Conservation (phyloP, 768 basidiomycete species). For the Podaxis rugospora region DNA sequence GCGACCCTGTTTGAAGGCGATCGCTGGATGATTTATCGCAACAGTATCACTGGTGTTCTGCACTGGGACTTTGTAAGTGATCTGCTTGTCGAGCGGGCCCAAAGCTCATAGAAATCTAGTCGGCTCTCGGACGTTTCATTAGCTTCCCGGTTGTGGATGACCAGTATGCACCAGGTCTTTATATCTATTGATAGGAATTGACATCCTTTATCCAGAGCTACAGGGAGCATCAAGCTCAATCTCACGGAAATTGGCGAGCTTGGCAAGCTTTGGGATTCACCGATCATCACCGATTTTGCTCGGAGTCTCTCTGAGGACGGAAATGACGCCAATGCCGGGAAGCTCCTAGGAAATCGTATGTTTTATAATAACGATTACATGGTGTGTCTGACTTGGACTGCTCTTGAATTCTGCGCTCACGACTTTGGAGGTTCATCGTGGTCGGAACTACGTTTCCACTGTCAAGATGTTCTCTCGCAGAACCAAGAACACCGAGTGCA, state of each 20-base stretch:
- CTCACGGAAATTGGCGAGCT: constrained; percentile 45
- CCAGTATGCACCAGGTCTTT: constrained; percentile 26
- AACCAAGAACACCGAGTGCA: constrained; percentile 59
- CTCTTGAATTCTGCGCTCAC: not conserved
- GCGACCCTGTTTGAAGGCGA: constrained; percentile 53
- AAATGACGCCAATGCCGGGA: constrained; percentile 49
- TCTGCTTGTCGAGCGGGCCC: not conserved
- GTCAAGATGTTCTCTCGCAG: constrained; percentile 61
- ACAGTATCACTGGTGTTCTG: constrained; percentile 47
- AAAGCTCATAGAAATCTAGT: constrained; percentile 31
- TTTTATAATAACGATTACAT: constrained; percentile 69
- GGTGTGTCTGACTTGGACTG: constrained; percentile 29
- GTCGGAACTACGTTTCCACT: constrained; percentile 52
- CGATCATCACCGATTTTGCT: constrained; percentile 33
- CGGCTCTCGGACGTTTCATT: constrained; percentile 60
- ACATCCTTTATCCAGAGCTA: constrained; percentile 37
- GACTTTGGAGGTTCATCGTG: constrained; percentile 52
- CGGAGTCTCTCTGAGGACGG: constrained; percentile 29
- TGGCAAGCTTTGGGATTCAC: constrained; percentile 49
- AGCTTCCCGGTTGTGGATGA: constrained; percentile 53
- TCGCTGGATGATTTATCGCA: constrained; percentile 68
- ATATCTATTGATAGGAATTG: not conserved
- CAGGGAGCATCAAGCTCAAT: constrained; percentile 52
- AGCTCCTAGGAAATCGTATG: constrained; percentile 52
- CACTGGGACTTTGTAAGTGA: constrained; percentile 71